Conservation (phyloP, 345 rosid genomes). For the Excoecaria agallocha region DNA sequence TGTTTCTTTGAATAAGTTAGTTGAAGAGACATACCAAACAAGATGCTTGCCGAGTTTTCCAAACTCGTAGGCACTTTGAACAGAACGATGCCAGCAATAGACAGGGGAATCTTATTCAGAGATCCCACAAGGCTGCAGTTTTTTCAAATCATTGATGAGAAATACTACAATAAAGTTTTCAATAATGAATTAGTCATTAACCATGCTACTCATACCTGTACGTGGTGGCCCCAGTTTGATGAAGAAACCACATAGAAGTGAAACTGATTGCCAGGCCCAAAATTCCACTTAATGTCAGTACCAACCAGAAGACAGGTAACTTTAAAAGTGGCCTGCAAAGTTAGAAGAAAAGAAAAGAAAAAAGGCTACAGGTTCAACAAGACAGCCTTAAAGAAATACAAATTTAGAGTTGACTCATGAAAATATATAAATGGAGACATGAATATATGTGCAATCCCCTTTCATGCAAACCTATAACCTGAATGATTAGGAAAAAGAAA, state of each 20-base stretch:
- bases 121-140: constrained; percentile 89
- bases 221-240: constrained; percentile 97
- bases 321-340: constrained; percentile 75
- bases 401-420: not conserved
- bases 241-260: constrained; percentile 99
- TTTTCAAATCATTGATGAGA: constrained; percentile 23
- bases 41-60: constrained; percentile 90
- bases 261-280: constrained; percentile 97
- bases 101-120: constrained; percentile 87
- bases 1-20: not conserved
- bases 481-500: not conserved
- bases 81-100: constrained; percentile 77
- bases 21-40: constrained; percentile 57
- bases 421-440: not conserved
- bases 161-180: not conserved
- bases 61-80: constrained; percentile 89
- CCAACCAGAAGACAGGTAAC: constrained; percentile 84
- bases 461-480: not conserved
- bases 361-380: not conserved
- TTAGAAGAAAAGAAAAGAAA: too few relatives aligned
- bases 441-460: not conserved
- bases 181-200: not conserved
- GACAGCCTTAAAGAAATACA: not conserved
- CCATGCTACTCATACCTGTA: constrained; percentile 58
- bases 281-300: constrained; percentile 85